These are phyloP conservation scores for Pichia manshurica DNA, from an alignment of 805 yeast species.

Conservation along the genomic window DNA sequence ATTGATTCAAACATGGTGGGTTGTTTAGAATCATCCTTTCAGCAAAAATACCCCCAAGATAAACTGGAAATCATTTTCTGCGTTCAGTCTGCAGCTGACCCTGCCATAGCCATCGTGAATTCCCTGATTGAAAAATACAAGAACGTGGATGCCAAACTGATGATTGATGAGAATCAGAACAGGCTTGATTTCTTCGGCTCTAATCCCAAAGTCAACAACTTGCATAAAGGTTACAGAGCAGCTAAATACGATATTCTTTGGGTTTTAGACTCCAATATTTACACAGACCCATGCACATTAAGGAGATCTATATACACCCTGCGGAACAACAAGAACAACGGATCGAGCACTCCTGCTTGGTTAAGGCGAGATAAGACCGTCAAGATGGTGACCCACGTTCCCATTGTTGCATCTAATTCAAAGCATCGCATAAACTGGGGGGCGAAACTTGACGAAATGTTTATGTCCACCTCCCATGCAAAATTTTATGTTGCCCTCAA, in stretches of 20 bases:
- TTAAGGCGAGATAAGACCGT: slow-evolving; percentile 35
- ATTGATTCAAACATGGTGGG: slow-evolving; percentile 66
- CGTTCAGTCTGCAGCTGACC: slow-evolving; percentile 57
- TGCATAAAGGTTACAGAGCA: slow-evolving; percentile 67
- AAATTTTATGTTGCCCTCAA: slow-evolving; percentile 80
- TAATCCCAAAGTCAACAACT: slow-evolving; percentile 82
- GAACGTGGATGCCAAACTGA: slow-evolving; percentile 48
- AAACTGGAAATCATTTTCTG: slow-evolving; percentile 71
- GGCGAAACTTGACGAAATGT: slow-evolving; percentile 76
- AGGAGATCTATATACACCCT: slow-evolving; percentile 55
- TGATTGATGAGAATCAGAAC: slow-evolving; percentile 40
- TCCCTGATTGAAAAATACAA: slow-evolving; percentile 49
- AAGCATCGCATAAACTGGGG: slow-evolving; percentile 39
- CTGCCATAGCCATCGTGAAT: slow-evolving; percentile 54
- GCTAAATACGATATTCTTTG: slow-evolving; percentile 74
- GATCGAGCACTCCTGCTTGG: slow-evolving; percentile 25
- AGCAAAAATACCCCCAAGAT: slow-evolving; percentile 57
- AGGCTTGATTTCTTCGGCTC: slow-evolving; percentile 58
- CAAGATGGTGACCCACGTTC: slow-evolving; percentile 75
- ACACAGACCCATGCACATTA: slow-evolving; percentile 63
- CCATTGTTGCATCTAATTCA: slow-evolving; percentile 45
- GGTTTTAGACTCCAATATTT: slow-evolving; percentile 83
- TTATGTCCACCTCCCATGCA: slow-evolving; percentile 75
- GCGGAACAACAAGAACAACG: slow-evolving; percentile 47
- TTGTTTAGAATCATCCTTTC: slow-evolving; percentile 63